Conservation (phyloP, 805 yeast genomes). For the Candida nitratophila region DNA sequence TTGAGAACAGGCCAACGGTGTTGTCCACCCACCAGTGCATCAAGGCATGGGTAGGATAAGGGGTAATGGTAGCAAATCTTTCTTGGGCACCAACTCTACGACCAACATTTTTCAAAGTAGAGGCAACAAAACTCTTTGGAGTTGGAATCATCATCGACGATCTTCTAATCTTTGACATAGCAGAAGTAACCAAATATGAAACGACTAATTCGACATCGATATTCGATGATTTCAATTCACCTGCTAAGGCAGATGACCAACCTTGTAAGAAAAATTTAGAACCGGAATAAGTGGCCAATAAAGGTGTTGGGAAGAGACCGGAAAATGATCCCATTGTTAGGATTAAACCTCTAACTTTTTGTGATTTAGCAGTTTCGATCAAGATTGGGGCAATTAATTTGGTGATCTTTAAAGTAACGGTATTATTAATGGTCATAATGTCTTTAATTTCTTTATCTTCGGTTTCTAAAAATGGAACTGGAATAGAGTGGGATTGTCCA, state of each 20-base stretch:
- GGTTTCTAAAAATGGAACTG: slow-evolving; percentile 88
- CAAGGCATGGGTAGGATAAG: slow-evolving; percentile 90
- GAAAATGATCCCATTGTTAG: slow-evolving; percentile 97
- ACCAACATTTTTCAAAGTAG: slow-evolving; percentile 65
- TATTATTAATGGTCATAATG: slow-evolving; percentile 80
- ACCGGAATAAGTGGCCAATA: slow-evolving; percentile 90
- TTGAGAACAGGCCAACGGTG: slow-evolving; percentile 77
- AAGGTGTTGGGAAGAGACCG: slow-evolving; percentile 88
- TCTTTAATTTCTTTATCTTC: slow-evolving; percentile 63
- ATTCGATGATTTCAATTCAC: slow-evolving; percentile 61
- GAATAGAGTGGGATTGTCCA: slow-evolving; percentile 91
- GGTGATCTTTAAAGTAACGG: slow-evolving; percentile 79
- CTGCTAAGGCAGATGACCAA: slow-evolving; percentile 87
- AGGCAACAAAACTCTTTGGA: slow-evolving; percentile 71
- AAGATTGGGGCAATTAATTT: slow-evolving; percentile 73
- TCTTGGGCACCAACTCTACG: slow-evolving; percentile 91
- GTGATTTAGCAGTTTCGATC: slow-evolving; percentile 39
- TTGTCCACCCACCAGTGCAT: slow-evolving; percentile 78
- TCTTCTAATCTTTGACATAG: slow-evolving; percentile 90
- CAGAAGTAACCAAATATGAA: slow-evolving; percentile 87
- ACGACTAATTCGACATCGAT: slow-evolving; percentile 83
- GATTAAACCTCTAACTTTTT: slow-evolving; percentile 60
- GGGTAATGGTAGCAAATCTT: slow-evolving; percentile 78
- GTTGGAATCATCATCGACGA: slow-evolving; percentile 71
- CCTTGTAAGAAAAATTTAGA: slow-evolving; percentile 91